Evolutionary conservation across 495 filamentous ascomycete genomes (phyloP), one percentile per base, ranked within the genome.

Genomic region (Schizothecium vesticola): DNA sequence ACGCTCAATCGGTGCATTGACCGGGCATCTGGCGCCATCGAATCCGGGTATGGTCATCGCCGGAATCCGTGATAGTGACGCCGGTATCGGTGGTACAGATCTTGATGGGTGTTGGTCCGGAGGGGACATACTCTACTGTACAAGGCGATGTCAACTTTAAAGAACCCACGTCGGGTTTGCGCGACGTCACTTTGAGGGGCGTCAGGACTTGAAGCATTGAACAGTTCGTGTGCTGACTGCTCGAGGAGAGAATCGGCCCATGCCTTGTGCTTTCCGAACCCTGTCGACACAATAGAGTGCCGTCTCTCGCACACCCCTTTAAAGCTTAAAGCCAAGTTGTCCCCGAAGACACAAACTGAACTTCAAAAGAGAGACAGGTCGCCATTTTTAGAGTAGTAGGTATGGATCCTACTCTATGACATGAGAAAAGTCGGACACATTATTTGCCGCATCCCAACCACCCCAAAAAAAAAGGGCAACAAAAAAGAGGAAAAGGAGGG

Each of bases 1-100:
- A n/a, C n/a, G 31, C 65, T 24, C 22, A 3, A 59, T 26, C 57
- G 24, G 57, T 23, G 25, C 64, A 66, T 59, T 56, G 64, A 59
- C 57, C 64, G 29, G 64, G 57, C 60, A 33, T 60, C 28, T 60
- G 64, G 56, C 64, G 23, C 57, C 56, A 31, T 36, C 33, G 19
- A 31, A 26, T 21, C 19, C 22, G 19, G 61, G 33, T 63, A 51
- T n/a, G 10, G 61, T 2, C 26, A 33, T 60, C 56, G 7, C 11
- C 21, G 21, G 22, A 6, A 28, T 56, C 21, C 21, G 22, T 51
- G 29, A 61, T 61, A 31, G 26, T 31, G 28, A 25, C 26, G 26
- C 26, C 11, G 28, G 9, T 23, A 31, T 61, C 29, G 31, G 31
- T 61, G 60, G 26, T 19, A 51, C 43, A 51, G 43, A 51, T 51